Evolutionary conservation across 495 filamentous ascomycete genomes (phyloP), one percentile per base, ranked within the genome.

Genomic region (Penicillium mononematosum): DNA sequence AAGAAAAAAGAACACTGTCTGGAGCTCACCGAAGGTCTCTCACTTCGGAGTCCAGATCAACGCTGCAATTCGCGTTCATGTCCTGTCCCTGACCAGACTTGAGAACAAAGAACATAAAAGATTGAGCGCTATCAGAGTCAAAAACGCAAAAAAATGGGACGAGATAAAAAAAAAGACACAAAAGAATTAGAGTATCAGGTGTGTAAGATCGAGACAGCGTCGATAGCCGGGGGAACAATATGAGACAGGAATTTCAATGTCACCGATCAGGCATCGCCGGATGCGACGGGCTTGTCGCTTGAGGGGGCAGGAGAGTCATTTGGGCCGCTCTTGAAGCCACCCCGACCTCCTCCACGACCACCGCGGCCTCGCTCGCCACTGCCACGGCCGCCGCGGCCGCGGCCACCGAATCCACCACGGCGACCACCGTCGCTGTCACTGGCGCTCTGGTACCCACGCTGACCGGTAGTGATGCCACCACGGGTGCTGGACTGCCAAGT

Each of bases 341-440:
- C 83, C 16, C 81, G 80, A 50, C 42, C 43, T 9, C 73, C 70
- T 20, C 76, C 69, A 60, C 73, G 75, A 39, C 77, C 68, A 34
- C 70, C 65, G 45, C 72, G 72, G 46, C 73, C 75, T 47, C 77
- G 68, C 36, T 77, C 67, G 61, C 75, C 59, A 53, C 83, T 79
- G 49, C 88, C 79, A 45, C 83, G 69, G 34, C 79, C 79, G 20
- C 85, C 75, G 22, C 83, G 78, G 24, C 78, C 79, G 5, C 85
- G 79, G n/a, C 84, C 84, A 62, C 83, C 81, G 45, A 86, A 83
- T 48, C 85, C 84, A 45, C 88, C 85, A 38, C 85, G 78, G 19
- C 84, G 71, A 32, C 70, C 70, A 46, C 75, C 83, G 65, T 96
- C 90, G 52, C 90, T 92, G 67, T 96, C 94, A 67, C 91, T 96